These are phyloP conservation scores for Filobasidium uniguttulatum DNA, from an alignment of 1,284 basidiomycete genomes.

Conservation along the genomic window DNA sequence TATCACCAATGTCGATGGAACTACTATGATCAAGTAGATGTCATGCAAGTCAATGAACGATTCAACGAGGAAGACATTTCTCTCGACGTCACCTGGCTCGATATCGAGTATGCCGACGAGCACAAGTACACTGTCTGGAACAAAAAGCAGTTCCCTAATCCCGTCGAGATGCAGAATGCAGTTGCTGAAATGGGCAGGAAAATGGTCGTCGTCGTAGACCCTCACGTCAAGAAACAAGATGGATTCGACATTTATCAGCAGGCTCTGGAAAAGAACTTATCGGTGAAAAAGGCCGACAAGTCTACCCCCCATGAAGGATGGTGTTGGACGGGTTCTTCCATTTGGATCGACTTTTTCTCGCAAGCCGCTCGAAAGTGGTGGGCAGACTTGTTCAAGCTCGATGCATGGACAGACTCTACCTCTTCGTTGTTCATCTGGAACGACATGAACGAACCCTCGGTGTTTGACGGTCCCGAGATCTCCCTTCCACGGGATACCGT, in stretches of 20 bases:
- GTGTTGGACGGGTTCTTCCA: constrained; percentile 93
- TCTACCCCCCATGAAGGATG: constrained; percentile 80
- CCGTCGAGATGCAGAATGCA: constrained; percentile 80
- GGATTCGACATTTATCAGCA: constrained; percentile 76
- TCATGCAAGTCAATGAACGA: constrained; percentile 67
- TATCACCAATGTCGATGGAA: constrained; percentile 99
- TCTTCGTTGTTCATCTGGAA: constrained; percentile 86
- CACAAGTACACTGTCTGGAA: constrained; percentile 99
- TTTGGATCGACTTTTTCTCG: constrained; percentile 97
- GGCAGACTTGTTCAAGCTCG: constrained; percentile 64
- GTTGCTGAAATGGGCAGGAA: constrained; percentile 76
- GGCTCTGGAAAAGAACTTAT: constrained; percentile 62
- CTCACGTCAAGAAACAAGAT: constrained; percentile 75
- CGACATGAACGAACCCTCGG: constrained; percentile 98
- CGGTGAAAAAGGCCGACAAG: constrained; percentile 70
- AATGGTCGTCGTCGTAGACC: constrained; percentile 97
- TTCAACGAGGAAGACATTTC: constrained; percentile 93
- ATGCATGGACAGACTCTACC: constrained; percentile 44
- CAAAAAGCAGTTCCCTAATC: constrained; percentile 78
- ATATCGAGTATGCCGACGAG: constrained; percentile 89
- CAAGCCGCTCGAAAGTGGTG: constrained; percentile 84
- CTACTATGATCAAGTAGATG: constrained; percentile 80
- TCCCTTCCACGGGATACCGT: constrained; percentile 89
- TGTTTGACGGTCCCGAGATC: constrained; percentile 98
- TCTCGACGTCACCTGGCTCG: constrained; percentile 94